These are phyloP conservation scores for Mycena sp. DNA, from an alignment of 1,284 basidiomycete genomes.

Conservation along the genomic window DNA sequence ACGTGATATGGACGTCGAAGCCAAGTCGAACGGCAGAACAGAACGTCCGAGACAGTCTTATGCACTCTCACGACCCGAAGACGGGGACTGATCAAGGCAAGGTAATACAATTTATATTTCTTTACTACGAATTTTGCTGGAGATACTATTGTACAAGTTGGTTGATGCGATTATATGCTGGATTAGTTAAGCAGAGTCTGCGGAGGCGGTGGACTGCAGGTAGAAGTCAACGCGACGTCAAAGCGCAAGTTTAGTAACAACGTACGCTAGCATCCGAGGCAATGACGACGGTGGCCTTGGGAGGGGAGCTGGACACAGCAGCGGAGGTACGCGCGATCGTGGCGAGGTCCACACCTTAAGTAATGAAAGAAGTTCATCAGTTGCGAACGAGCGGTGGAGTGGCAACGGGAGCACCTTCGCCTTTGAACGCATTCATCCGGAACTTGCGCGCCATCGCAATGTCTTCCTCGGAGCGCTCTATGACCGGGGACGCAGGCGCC, in stretches of 20 bases:
- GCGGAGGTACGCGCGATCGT: conserved; percentile 85
- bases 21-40: not conserved
- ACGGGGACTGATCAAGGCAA: not conserved
- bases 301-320: conserved; percentile 75
- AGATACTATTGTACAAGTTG: conserved; percentile 13
- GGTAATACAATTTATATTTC: conserved; percentile 10
- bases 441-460: conserved; percentile 68
- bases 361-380: no score
- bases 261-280: conserved; percentile 50
- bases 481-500: conserved; percentile 39
- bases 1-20: not conserved
- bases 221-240: not conserved
- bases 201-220: not conserved
- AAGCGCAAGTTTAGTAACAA: conserved; percentile 10
- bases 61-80: not conserved
- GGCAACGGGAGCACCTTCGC: no score
- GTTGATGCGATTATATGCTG: conserved; percentile 14
- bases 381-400: no score
- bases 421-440: conserved; percentile 74
- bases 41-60: no score
- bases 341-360: conserved; percentile 70
- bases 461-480: conserved; percentile 67
- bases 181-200: conserved; percentile 16
- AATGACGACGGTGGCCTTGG: conserved; percentile 45
- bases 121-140: not conserved